Conservation (phyloP, 1,284 basidiomycete genomes). For the Irpex lacteus region DNA sequence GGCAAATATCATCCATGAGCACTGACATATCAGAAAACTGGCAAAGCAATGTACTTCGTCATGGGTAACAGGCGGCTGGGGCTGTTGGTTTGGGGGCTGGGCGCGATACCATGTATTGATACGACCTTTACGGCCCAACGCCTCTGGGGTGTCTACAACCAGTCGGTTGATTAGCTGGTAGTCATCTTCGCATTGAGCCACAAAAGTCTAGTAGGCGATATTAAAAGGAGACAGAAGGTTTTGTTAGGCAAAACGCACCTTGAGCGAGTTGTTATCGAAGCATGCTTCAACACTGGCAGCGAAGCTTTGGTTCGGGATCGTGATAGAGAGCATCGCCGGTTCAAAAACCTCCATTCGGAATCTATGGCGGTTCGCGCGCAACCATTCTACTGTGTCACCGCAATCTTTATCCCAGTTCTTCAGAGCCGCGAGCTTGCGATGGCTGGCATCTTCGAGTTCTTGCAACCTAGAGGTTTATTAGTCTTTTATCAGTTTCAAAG, state of each 20-base stretch:
- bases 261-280: conserved; percentile 58
- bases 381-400: conserved; percentile 73
- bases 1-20: neutral
- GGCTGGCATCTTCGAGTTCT: conserved; percentile 57
- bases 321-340: conserved; percentile 76
- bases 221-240: neutral
- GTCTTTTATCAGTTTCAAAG: neutral
- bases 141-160: conserved; percentile 60
- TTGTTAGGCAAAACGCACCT: conserved; percentile 41
- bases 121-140: conserved; percentile 49
- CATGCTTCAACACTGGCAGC: conserved; percentile 77
- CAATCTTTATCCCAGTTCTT: conserved; percentile 53
- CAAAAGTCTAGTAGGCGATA: conserved; percentile 62
- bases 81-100: conserved; percentile 37
- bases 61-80: conserved; percentile 48
- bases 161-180: conserved; percentile 66
- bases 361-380: conserved; percentile 61
- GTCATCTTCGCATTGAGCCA: conserved; percentile 85
- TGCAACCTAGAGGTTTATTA: conserved; percentile 31
- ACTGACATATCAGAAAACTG: neutral
- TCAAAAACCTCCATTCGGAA: conserved; percentile 87
- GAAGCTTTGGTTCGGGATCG: conserved; percentile 62
- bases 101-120: conserved; percentile 61
- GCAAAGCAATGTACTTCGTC: conserved; percentile 48
- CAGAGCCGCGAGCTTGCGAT: conserved; percentile 56